A percentile compares a stretch with the other conserved stretches of the same genome.
These are phyloP conservation scores for Skeletonema marinoi DNA, from an alignment of 108 stramenopile genomes.

Conservation along the genomic window DNA sequence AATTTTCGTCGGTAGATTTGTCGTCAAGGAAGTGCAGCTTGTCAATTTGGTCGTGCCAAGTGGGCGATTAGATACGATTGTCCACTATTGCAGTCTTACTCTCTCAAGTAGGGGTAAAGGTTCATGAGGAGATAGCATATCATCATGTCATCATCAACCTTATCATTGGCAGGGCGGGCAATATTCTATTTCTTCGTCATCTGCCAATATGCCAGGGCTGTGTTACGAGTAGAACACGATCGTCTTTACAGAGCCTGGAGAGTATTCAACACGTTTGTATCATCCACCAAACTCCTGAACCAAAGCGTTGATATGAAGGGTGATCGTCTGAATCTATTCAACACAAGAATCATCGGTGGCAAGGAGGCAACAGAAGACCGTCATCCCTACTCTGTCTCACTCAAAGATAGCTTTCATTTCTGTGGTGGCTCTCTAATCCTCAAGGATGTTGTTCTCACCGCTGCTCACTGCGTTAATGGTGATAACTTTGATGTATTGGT, in stretches of 20 bases:
- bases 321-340: neutral
- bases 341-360: constrained; percentile 5
- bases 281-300: neutral
- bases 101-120: neutral
- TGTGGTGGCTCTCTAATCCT: neutral
- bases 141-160: neutral
- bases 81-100: too few species aligned
- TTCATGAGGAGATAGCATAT: neutral
- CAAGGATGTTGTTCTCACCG: neutral
- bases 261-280: neutral
- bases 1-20: too few species aligned
- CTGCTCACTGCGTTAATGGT: neutral
- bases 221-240: too few species aligned
- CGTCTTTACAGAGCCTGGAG: too few species aligned
- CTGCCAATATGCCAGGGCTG: neutral
- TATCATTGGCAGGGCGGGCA: too few species aligned
- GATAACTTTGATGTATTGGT: neutral
- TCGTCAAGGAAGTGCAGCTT: too few species aligned
- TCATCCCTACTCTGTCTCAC: neutral
- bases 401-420: neutral
- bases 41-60: too few species aligned
- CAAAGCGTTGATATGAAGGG: neutral
- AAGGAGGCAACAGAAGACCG: neutral
- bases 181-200: neutral
- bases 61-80: too few species aligned